Evolutionary conservation across 768 basidiomycete genomes (phyloP).

Genomic region (Lentinula lateritia): DNA sequence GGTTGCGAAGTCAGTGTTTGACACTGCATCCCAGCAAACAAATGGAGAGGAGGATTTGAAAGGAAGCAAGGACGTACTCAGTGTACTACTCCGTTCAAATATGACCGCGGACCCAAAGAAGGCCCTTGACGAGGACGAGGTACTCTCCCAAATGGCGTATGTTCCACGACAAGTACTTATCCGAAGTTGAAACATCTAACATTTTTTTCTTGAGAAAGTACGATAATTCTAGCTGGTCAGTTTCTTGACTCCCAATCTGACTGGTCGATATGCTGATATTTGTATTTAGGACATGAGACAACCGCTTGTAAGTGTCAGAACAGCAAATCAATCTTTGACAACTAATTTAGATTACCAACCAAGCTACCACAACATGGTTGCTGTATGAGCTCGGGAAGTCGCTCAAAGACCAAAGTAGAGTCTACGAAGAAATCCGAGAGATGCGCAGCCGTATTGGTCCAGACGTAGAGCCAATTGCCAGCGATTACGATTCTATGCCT

Average conservation of each 20-base stretch:
- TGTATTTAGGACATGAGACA: slow-evolving; percentile 40
- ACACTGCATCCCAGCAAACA: neutral
- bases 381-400: slow-evolving; percentile 56
- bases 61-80: neutral
- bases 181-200: neutral
- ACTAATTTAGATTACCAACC: too few relatives aligned
- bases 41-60: neutral
- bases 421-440: slow-evolving; percentile 52
- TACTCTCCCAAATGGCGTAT: slow-evolving; percentile 39
- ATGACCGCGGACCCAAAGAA: slow-evolving; percentile 36
- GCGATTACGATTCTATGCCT: slow-evolving; percentile 29
- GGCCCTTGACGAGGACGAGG: slow-evolving; percentile 43
- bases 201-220: slow-evolving; percentile 13
- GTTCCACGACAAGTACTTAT: neutral
- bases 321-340: too few relatives aligned
- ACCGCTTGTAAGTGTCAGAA: slow-evolving; percentile 18
- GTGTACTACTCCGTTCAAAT: slow-evolving; percentile 42
- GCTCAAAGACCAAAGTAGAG: slow-evolving; percentile 50
- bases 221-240: slow-evolving; percentile 39
- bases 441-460: slow-evolving; percentile 11
- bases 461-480: slow-evolving; percentile 10
- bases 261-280: neutral
- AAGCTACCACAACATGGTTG: slow-evolving; percentile 51
- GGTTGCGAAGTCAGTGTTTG: neutral
- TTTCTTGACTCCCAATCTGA: neutral